phyloP scores from a whole-genome alignment of 768 basidiomycete genomes.

The Aureoboletus auriporus region DNA sequence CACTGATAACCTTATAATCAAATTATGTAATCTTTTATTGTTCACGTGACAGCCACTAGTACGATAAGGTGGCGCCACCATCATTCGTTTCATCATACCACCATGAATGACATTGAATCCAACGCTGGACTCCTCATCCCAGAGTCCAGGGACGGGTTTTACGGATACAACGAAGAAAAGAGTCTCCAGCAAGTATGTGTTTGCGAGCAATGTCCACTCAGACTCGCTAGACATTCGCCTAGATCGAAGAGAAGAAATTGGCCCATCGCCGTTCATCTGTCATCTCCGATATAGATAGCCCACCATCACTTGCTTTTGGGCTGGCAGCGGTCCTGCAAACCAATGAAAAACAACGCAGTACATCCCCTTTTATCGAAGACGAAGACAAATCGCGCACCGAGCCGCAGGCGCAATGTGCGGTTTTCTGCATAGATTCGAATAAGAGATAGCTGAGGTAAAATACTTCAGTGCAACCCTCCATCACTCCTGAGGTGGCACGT shows the following conservation, averaged over 20 bases:
- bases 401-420: conserved; percentile 30
- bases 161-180: conserved; percentile 78
- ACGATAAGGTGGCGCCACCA: too few relatives aligned
- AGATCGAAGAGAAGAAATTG: conserved; percentile 76
- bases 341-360: conserved; percentile 9
- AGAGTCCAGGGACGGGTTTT: conserved; percentile 68
- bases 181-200: conserved; percentile 63
- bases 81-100: too few relatives aligned
- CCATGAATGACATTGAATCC: conserved; percentile 12
- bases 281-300: conserved; percentile 27
- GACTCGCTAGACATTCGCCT: neutral
- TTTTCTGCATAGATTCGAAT: neutral
- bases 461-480: conserved; percentile 18
- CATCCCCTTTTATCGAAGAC: conserved; percentile 27
- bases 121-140: conserved; percentile 34
- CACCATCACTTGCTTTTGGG: conserved; percentile 37
- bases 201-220: conserved; percentile 1
- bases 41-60: conserved; percentile 1
- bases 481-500: conserved; percentile 43
- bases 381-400: conserved; percentile 35
- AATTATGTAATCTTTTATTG: conserved; percentile 3
- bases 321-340: conserved; percentile 29
- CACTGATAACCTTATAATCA: conserved; percentile 14
- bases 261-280: conserved; percentile 65
- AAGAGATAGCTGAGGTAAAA: conserved; percentile 3